These are phyloP conservation scores for Ichthyophthirius multifiliis DNA, from an alignment of 169 alveolate genomes.

Conservation along the genomic window DNA sequence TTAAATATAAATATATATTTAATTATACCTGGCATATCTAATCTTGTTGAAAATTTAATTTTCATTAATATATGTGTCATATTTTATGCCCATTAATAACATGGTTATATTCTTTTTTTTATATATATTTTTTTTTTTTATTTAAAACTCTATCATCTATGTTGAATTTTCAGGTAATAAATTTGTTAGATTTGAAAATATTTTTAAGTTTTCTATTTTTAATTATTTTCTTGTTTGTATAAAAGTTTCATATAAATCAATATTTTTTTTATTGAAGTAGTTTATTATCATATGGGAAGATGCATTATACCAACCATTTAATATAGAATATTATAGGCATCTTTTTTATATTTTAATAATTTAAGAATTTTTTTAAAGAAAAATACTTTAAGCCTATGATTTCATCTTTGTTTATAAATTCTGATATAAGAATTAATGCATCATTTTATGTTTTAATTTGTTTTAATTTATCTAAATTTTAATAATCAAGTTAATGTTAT, in stretches of 20 bases:
- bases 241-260: not conserved
- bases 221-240: not conserved
- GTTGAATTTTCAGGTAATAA: conserved; percentile 22
- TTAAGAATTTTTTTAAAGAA: not conserved
- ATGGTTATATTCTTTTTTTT: conserved; percentile 19
- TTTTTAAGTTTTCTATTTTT: not conserved
- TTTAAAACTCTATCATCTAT: not conserved
- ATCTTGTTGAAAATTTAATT: conserved; percentile 21
- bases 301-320: not conserved
- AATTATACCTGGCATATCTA: conserved; percentile 24
- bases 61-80: conserved; percentile 33
- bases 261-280: not conserved
- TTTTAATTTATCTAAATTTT: not conserved
- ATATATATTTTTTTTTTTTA: not conserved
- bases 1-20: not conserved
- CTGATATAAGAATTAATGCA: not conserved
- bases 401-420: not conserved
- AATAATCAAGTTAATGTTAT: too few species aligned
- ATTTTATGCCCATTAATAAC: conserved; percentile 37
- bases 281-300: not conserved
- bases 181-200: not conserved
- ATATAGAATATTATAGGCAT: not conserved
- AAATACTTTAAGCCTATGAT: not conserved
- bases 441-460: not conserved
- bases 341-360: not conserved